A percentile compares a stretch with the other conserved stretches of the same genome.
Evolutionary conservation across 768 basidiomycete genomes (phyloP).

Genomic region (Mycena filopes): DNA sequence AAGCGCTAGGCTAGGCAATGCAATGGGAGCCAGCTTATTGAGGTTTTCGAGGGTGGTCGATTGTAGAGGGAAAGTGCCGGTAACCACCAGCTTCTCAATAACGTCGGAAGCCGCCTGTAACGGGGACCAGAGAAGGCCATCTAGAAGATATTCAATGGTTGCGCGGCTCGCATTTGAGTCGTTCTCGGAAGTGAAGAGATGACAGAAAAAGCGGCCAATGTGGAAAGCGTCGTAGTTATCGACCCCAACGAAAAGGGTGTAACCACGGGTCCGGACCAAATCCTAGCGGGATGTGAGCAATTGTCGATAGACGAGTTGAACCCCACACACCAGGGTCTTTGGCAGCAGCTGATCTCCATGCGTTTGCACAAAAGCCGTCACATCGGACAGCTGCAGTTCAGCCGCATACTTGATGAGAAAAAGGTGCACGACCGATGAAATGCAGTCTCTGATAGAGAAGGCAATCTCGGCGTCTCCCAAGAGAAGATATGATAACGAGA

Average conservation of each 20-base stretch:
- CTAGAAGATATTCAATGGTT: not conserved
- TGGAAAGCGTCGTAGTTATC: slow-evolving; percentile 9
- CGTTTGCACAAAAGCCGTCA: no score
- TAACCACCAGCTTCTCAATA: slow-evolving; percentile 9
- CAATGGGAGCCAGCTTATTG: not conserved
- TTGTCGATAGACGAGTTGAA: not conserved
- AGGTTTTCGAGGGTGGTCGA: not conserved
- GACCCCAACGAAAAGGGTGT: slow-evolving; percentile 10
- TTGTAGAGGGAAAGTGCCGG: not conserved
- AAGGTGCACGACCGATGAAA: no score
- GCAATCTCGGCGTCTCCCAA: no score
- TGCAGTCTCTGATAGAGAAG: no score
- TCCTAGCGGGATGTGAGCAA: not conserved
- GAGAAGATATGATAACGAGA: not conserved
- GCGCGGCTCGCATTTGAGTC: not conserved
- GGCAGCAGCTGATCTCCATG: not conserved
- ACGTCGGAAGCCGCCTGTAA: not conserved
- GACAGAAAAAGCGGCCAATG: not conserved
- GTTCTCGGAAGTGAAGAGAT: not conserved
- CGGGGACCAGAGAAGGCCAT: slow-evolving; percentile 4
- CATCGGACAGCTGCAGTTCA: no score
- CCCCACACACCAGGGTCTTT: not conserved
- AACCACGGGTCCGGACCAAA: not conserved
- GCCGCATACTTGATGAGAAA: no score
- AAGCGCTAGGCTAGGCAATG: not conserved